phyloP scores from a whole-genome alignment of 2,329 filamentous ascomycete genomes.

The Epichloe sibirici region DNA sequence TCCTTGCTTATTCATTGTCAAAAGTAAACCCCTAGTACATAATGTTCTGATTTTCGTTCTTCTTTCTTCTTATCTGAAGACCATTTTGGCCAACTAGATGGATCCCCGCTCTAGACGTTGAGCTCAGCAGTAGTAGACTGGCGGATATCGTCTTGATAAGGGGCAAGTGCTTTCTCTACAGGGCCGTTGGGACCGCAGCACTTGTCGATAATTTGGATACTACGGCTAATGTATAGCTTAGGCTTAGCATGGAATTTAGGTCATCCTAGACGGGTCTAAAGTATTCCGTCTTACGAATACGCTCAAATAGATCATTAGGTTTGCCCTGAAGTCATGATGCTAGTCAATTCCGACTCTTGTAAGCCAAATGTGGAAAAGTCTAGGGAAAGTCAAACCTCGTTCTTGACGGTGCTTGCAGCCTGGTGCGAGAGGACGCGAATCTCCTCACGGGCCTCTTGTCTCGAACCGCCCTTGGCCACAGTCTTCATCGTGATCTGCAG shows the following conservation, averaged over 20 bases:
- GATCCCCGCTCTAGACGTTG: not conserved
- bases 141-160: slow-evolving; percentile 25
- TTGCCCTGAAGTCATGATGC: slow-evolving; percentile 33
- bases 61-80: not conserved
- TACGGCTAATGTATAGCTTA: slow-evolving; percentile 36
- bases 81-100: too few species aligned
- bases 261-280: slow-evolving; percentile 62
- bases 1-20: too few species aligned
- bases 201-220: slow-evolving; percentile 31
- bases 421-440: slow-evolving; percentile 74
- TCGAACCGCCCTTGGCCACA: slow-evolving; percentile 53
- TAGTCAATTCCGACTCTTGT: too few species aligned
- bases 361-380: too few species aligned
- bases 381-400: slow-evolving; percentile 17
- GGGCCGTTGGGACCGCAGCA: slow-evolving; percentile 29
- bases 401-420: slow-evolving; percentile 48
- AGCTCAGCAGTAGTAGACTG: slow-evolving; percentile 5
- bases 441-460: slow-evolving; percentile 78
- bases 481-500: slow-evolving; percentile 61
- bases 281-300: slow-evolving; percentile 61
- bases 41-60: not conserved
- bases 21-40: too few species aligned
- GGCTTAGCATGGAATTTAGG: slow-evolving; percentile 57
- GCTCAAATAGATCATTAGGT: slow-evolving; percentile 68
- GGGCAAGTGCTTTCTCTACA: slow-evolving; percentile 25